Base-by-base conservation (phyloP, 2,329 filamentous ascomycete genomes). In the Colletotrichum noveboracense region DNA sequence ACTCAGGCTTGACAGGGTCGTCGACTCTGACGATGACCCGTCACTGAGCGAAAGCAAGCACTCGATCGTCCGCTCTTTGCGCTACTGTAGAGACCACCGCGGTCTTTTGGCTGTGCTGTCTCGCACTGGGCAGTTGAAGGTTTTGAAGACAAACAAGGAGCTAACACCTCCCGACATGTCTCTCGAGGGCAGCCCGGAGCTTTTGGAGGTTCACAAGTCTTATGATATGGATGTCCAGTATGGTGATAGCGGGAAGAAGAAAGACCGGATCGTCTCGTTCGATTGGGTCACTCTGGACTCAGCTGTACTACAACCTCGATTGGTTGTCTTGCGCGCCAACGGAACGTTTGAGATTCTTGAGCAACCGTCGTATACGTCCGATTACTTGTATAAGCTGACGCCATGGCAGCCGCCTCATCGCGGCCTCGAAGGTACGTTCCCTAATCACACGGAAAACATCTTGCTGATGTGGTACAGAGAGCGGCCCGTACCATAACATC, bases 181-280 rank as follows among this genome's bases (percentile, higher is more conserved):
- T 21, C 82, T 85, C 2, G 84, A 87, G n/a, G 86, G 84, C 52
- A 89, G 89, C 70, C 91, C 91, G 0, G 90, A 93, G 79, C 85
- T 93, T 16, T 84, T 93, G 2, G 87, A 92, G 75, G 89, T 93
- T 14, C 86, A 88, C 60, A 89, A 86, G 73, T 93, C 92, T 2
- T 88, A 91, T 77, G 91, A 93, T 79, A 88, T 93, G 84, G 91
- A 93, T 78, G 89, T 91, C 65, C 87, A 88, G 21, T 92, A 89
- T 78, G 84, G 87, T 30, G 89, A 90, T 66, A 83, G 86, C 36
- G 85, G 86, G 36, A 86, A 88, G 77, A 89, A 89, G 81, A 87
- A 89, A 78, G 90, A 93, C 71, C 88, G 90, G 24, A 92, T 93
- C 36, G 91, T 93, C 9, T 93, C 92, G 0, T 93, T 93, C 81